Evolutionary conservation across 495 filamentous ascomycete genomes (phyloP).

Genomic region (Neurospora sp.): DNA sequence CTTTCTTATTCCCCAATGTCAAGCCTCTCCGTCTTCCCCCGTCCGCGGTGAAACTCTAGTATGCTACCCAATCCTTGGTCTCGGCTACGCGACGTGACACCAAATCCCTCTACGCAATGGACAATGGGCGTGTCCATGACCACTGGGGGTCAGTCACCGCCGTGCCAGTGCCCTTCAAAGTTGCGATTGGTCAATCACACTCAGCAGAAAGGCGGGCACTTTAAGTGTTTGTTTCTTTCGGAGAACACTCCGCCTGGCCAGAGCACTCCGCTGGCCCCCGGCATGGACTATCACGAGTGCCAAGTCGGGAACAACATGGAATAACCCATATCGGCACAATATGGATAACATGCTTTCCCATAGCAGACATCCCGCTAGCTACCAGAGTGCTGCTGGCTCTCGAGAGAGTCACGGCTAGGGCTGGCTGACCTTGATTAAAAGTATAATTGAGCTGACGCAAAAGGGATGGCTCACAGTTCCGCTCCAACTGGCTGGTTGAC

Average conservation of each 20-base stretch:
- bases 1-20: not conserved
- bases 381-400: not conserved
- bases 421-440: not conserved
- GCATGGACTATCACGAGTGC: not conserved
- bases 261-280: not conserved
- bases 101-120: not conserved
- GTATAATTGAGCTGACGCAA: not conserved
- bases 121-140: not conserved
- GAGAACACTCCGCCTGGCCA: not conserved
- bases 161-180: not conserved
- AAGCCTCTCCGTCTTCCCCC: not conserved
- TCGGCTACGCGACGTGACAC: not conserved
- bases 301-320: not conserved
- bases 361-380: not conserved
- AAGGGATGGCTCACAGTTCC: conserved; percentile 49
- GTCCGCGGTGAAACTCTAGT: not conserved
- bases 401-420: not conserved
- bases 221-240: not conserved
- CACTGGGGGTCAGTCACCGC: not conserved
- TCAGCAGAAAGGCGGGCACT: no score
- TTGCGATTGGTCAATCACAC: not conserved
- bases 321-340: not conserved
- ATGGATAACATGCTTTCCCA: not conserved
- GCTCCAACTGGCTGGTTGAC: conserved; percentile 80
- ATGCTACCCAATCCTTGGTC: not conserved